Evolutionary conservation across 2,329 filamentous ascomycete species (phyloP), one percentile per base, ranked within the genome.

Genomic region (Diplodia sapinea): DNA sequence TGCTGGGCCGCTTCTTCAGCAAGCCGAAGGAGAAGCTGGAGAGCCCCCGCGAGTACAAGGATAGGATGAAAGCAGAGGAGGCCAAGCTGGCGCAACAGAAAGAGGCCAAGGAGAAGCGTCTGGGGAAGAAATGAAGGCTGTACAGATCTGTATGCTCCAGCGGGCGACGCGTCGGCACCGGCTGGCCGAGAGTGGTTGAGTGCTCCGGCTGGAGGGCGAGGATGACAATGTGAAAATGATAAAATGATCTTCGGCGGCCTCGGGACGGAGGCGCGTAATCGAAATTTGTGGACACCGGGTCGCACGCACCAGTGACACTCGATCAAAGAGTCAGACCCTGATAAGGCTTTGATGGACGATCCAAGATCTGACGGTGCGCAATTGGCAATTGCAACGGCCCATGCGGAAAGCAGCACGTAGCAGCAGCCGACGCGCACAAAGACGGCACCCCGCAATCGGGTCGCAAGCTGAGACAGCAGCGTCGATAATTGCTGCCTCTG

Each of bases 11-110:
- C 69, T 69, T 82, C 69, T 70, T 80, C 63, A 86, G 87, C 69
- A 81, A 81, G 69, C 74, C 75, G 52, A 84, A 83, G 70, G 36
- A 50, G 36, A 59, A 47, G 15, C 59, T 89, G 75, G 94, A 97
- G 82, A 96, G 89, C 77, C 95, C 95, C 9, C 87, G 93, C 72
- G 90, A 92, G 69, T 99, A 92, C 80, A 99, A 99, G 83, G 89
- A 75, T 61, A 80, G 87, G 68, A 85, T 86, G 75, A 76, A 78
- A 7, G 74, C 79, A 72, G 76, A 75, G 66, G 82, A 81, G 50
- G 75, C 78, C 67, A 74, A 73, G 59, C 79, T 82, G 69, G 79
- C 29, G 43, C 52, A 62, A 23, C 59, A 36, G 31, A 73, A 64
- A 69, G 68, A 68, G 20, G 36, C 55, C 31, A 67, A 55, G 26